A percentile compares a stretch with the other conserved stretches of the same genome.
These are phyloP conservation scores for Cladorrhinum samala DNA, from an alignment of 495 filamentous ascomycete genomes.

Conservation along the genomic window DNA sequence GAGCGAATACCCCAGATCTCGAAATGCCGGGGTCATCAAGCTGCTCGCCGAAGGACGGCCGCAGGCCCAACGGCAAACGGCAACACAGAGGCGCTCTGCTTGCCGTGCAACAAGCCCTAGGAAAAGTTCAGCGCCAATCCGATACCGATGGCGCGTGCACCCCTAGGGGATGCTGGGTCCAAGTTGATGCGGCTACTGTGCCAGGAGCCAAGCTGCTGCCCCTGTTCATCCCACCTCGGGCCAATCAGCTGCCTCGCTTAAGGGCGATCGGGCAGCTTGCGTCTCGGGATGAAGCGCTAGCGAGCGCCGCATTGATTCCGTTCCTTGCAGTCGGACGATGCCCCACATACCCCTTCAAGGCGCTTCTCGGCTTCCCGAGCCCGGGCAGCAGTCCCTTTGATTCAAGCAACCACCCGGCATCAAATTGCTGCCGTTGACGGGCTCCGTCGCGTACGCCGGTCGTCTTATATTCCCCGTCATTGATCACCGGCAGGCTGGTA, in stretches of 20 bases:
- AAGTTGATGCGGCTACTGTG: conserved; percentile 31
- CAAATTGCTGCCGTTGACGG: background rate
- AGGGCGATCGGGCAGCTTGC: conserved; percentile 26
- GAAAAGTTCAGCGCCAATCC: conserved; percentile 8
- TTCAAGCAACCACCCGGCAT: conserved; percentile 1
- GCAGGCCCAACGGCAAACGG: background rate
- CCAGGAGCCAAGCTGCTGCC: conserved; percentile 19
- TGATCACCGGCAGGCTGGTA: background rate
- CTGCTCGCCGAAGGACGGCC: background rate
- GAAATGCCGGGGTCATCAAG: background rate
- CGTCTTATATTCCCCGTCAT: background rate
- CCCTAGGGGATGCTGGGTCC: conserved; percentile 5
- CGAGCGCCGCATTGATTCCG: conserved; percentile 20
- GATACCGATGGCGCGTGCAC: conserved; percentile 3
- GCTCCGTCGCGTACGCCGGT: conserved; percentile 1
- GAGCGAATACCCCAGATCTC: conserved; percentile 5
- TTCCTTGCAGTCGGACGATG: conserved; percentile 12
- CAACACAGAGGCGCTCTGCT: background rate
- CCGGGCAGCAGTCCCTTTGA: conserved; percentile 2
- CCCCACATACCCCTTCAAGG: conserved; percentile 12
- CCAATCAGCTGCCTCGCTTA: conserved; percentile 18
- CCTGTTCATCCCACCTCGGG: conserved; percentile 14
- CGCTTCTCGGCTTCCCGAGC: conserved; percentile 13
- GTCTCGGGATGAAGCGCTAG: conserved; percentile 36
- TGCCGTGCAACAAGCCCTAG: background rate